Conservation (phyloP, 176 grass and related monocot species). For the Ensete ventricosum region DNA sequence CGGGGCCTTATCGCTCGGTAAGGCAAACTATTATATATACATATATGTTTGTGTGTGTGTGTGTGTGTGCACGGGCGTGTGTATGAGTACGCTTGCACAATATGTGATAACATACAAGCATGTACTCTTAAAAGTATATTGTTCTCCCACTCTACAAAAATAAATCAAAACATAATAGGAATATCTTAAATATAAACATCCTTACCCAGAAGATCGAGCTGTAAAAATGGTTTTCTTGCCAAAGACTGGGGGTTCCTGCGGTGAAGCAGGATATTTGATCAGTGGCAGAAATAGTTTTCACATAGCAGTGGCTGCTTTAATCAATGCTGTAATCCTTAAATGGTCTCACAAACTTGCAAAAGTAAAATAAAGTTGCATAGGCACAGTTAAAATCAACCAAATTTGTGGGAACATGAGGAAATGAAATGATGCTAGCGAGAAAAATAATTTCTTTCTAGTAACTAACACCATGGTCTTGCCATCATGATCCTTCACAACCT, state of each 20-base stretch:
- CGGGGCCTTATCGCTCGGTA: too few species aligned
- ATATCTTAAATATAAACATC: neutral
- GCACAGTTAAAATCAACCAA: neutral
- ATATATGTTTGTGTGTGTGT: too few species aligned
- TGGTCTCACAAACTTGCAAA: neutral
- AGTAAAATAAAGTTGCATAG: neutral
- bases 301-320: neutral
- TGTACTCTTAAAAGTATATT: neutral
- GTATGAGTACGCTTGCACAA: too few species aligned
- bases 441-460: neutral
- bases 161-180: neutral
- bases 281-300: slow-evolving; percentile 3
- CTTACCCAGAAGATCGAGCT: slow-evolving; percentile 70
- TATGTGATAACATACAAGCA: neutral
- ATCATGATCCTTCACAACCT: too few species aligned
- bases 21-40: too few species aligned
- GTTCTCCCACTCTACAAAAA: neutral
- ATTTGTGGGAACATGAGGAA: neutral
- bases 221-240: slow-evolving; percentile 98
- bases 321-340: neutral
- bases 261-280: slow-evolving; percentile 12
- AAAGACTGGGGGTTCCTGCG: slow-evolving; percentile 96
- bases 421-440: neutral
- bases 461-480: too few species aligned
- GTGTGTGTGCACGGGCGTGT: too few species aligned